Conservation (phyloP, 2,329 filamentous ascomycete species). For the Onygenales sp. region DNA sequence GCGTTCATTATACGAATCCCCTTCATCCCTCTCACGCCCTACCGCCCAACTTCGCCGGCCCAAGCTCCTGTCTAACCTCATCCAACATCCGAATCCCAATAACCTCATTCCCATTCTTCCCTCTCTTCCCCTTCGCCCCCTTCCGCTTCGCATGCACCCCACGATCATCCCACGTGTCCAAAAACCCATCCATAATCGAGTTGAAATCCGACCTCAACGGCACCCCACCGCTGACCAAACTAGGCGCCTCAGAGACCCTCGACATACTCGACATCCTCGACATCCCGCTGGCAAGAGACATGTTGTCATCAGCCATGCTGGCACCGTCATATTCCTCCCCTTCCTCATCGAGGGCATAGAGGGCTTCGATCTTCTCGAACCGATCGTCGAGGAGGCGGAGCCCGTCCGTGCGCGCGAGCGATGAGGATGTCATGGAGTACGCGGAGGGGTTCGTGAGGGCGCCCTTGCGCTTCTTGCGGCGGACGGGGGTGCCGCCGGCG, state of each 20-base stretch:
- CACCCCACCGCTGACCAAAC: slow-evolving; percentile 37
- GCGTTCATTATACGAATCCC: background rate
- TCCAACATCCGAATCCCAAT: slow-evolving; percentile 83
- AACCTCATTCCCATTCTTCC: slow-evolving; percentile 72
- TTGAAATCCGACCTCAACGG: slow-evolving; percentile 72
- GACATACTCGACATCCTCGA: slow-evolving; percentile 37
- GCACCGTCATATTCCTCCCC: slow-evolving; percentile 39
- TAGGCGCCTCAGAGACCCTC: slow-evolving; percentile 50
- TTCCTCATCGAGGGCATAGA: slow-evolving; percentile 57
- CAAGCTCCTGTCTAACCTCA: slow-evolving; percentile 72
- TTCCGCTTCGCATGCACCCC: slow-evolving; percentile 33
- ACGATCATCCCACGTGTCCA: slow-evolving; percentile 50
- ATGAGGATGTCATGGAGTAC: slow-evolving; percentile 88
- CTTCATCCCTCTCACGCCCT: slow-evolving; percentile 11
- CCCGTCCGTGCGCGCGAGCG: slow-evolving; percentile 78
- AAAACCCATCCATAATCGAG: slow-evolving; percentile 84
- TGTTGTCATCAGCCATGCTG: slow-evolving; percentile 7
- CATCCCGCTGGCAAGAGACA: slow-evolving; percentile 28
- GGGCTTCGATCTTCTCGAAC: slow-evolving; percentile 83
- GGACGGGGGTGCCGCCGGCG: slow-evolving; percentile 55
- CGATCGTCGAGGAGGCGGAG: slow-evolving; percentile 75
- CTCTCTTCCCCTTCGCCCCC: slow-evolving; percentile 44
- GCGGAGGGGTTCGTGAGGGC: slow-evolving; percentile 78
- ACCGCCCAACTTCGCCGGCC: slow-evolving; percentile 56
- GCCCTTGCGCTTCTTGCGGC: slow-evolving; percentile 89